A percentile compares a stretch with the other conserved stretches of the same genome.
Evolutionary conservation across 2,329 filamentous ascomycete species (phyloP).

Genomic region (Trichoderma sp.): DNA sequence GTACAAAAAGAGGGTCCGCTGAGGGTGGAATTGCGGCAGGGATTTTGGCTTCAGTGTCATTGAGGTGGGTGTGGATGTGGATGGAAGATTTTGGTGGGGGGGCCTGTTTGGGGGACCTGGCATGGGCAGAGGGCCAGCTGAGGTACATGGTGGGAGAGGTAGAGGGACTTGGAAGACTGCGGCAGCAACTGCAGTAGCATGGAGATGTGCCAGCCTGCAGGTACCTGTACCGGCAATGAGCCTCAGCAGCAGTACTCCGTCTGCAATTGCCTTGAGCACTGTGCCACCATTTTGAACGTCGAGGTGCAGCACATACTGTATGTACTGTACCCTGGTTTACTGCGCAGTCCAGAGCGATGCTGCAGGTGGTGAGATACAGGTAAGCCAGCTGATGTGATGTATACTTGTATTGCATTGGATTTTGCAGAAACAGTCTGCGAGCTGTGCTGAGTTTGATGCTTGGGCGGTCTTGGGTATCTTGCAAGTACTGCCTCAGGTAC

Average conservation of each 20-base stretch:
- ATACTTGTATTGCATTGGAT: neutral
- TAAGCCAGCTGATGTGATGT: neutral
- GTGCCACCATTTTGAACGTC: neutral
- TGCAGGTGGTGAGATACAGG: neutral
- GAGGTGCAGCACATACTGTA: neutral
- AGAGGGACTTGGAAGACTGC: neutral
- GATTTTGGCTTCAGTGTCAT: constrained; percentile 6
- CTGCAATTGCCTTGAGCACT: neutral
- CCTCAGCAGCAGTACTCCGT: neutral
- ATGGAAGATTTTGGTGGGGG: constrained; percentile 20
- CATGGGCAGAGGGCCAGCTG: neutral
- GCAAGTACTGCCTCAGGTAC: too few species aligned
- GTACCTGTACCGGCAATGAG: neutral
- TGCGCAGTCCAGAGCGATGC: neutral
- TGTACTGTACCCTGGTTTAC: neutral
- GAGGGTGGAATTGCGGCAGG: constrained; percentile 2
- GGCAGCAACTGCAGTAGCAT: neutral
- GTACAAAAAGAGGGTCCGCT: constrained; percentile 12
- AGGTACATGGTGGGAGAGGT: neutral
- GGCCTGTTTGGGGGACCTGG: constrained; percentile 5
- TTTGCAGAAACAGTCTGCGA: too few species aligned
- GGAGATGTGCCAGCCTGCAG: neutral
- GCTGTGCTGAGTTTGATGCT: too few species aligned
- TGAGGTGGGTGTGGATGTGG: constrained; percentile 1
- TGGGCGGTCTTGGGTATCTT: too few species aligned